A percentile compares a stretch with the other conserved stretches of the same genome.
These are phyloP conservation scores for Cochlearia excelsa DNA, from an alignment of 345 rosid species.

Conservation along the genomic window DNA sequence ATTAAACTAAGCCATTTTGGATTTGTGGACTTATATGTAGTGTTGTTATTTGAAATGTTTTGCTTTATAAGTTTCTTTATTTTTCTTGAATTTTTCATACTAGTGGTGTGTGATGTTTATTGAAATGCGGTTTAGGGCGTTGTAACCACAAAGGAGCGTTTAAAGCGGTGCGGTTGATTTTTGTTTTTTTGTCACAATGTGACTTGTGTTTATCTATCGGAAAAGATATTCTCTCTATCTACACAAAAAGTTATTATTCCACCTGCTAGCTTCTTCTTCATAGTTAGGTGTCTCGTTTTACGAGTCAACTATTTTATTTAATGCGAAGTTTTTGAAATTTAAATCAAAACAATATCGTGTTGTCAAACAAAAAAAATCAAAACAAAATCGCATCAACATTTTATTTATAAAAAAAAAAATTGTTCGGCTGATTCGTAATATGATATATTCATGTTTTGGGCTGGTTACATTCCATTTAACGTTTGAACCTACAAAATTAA, in stretches of 20 bases:
- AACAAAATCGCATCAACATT: conserved; percentile 23
- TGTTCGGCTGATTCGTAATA: too few relatives aligned
- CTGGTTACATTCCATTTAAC: too few relatives aligned
- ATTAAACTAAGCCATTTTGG: neutral
- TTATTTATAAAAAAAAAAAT: neutral
- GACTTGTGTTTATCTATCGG: conserved; percentile 28
- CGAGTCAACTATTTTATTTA: conserved; percentile 31
- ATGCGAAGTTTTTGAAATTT: conserved; percentile 9
- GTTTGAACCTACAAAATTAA: too few relatives aligned
- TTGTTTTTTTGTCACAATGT: conserved; percentile 24
- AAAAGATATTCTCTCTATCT: conserved; percentile 29
- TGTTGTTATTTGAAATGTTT: neutral
- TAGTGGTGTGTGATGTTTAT: neutral
- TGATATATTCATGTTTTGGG: too few relatives aligned
- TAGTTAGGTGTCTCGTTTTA: conserved; percentile 37
- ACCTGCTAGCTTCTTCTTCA: conserved; percentile 29
- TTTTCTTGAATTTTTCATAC: neutral
- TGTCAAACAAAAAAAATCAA: neutral
- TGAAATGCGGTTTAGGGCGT: conserved; percentile 22
- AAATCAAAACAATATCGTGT: neutral
- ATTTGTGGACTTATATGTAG: neutral
- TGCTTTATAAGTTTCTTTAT: too few relatives aligned
- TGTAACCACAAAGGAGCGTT: conserved; percentile 11
- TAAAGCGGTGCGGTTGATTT: conserved; percentile 4
- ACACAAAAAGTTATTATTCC: conserved; percentile 34